phyloP scores from a whole-genome alignment of 352 stramenopile genomes.

The Globisporangium cystogenes region DNA sequence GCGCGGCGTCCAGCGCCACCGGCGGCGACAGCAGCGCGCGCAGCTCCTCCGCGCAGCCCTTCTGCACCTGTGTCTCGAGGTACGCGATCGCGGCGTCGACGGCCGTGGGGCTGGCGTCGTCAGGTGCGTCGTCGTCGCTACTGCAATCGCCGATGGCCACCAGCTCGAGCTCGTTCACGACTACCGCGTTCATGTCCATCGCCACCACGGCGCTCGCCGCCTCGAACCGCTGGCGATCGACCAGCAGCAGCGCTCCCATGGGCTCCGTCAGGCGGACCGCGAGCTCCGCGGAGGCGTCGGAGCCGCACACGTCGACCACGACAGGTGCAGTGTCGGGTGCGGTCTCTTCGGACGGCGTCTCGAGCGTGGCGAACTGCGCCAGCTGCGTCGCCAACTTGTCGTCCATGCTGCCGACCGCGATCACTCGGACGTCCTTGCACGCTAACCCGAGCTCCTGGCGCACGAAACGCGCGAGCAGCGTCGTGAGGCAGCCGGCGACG shows the following conservation, averaged over 20 bases:
- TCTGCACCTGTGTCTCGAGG: background rate
- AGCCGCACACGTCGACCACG: slow-evolving; percentile 49
- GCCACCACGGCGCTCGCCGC: slow-evolving; percentile 16
- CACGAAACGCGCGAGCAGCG: slow-evolving; percentile 23
- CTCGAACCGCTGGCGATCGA: slow-evolving; percentile 28
- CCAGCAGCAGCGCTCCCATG: slow-evolving; percentile 39
- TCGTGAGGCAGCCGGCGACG: slow-evolving; percentile 14
- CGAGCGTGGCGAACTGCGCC: slow-evolving; percentile 19
- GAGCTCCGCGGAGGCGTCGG: slow-evolving; percentile 31
- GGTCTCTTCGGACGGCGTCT: slow-evolving; percentile 17
- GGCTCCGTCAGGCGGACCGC: slow-evolving; percentile 34
- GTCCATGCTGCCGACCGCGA: slow-evolving; percentile 12
- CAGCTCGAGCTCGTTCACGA: slow-evolving; percentile 60
- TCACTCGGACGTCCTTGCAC: slow-evolving; percentile 21
- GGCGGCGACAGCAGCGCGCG: slow-evolving; percentile 1
- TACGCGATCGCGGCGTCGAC: background rate
- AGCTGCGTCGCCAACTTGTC: background rate
- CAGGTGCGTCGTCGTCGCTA: background rate
- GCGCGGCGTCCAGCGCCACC: background rate
- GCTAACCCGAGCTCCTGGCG: slow-evolving; percentile 18
- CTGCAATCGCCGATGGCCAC: slow-evolving; percentile 29
- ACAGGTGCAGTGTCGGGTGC: slow-evolving; percentile 14
- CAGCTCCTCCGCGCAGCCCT: background rate
- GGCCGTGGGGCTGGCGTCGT: too few species aligned
- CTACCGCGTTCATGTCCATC: slow-evolving; percentile 68